Base-by-base conservation (phyloP, 805 yeast genomes). In the Pichia nakasei region DNA sequence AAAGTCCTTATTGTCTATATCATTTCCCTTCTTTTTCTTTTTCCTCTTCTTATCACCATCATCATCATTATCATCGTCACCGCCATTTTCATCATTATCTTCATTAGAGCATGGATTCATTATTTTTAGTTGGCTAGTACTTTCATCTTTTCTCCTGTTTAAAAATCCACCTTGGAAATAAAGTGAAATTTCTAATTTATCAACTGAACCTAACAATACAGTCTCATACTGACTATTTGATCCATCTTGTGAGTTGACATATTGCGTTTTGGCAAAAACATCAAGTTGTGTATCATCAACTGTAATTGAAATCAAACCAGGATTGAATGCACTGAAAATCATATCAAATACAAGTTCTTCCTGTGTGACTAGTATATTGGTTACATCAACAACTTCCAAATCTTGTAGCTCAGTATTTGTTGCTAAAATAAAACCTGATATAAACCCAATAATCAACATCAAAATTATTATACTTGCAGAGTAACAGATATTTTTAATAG, bases 341-440 rank as follows among this genome's bases (percentile, higher is more conserved):
- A 91, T 65, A 57, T 82, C 85, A 65, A 91, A 87, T 1, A 88
- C 74, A 38, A 91, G 66, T 57, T 87, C 97, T 55, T 88, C 95
- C 50, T 81, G 80, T 41, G 93, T 80, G 3, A 86, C 84, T 12
- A 89, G 66, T 1, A 89, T 73, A 54, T 85, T 85, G 40, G 74
- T 75, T 35, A 89, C 68, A n/a, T 76, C 65, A 2, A 67, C 59
- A 9, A 89, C 75, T 19, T 73, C 64, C 18, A 87, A 81, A 48
- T 75, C 73, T 42, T 82, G 78, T 43, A 91, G 66, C 45, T 91
- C 96, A 52, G 86, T 87, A 18, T 87, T 81, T 1, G 95, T 80
- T 0, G 96, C 96, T 35, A 89, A 65, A 2, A 88, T 65, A 56
- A 89, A 85, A 0, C 97, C 97, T 55, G 82, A 69, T 5, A 84